Base-by-base conservation (phyloP, 2,329 filamentous ascomycete species). In the Chrysoporthe puriensis region DNA sequence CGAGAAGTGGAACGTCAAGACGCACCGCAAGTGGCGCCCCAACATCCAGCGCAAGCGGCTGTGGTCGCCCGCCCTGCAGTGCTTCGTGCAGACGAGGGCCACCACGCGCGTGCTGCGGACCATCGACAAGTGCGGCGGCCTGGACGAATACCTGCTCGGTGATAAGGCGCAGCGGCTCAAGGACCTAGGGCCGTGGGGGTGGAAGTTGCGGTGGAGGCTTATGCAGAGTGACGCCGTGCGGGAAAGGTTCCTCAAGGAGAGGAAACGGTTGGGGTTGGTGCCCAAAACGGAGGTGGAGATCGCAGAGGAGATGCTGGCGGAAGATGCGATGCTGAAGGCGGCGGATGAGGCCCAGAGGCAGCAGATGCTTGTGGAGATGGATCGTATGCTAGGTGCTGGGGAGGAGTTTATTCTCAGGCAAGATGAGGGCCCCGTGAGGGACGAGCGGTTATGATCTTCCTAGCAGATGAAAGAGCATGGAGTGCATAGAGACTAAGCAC, bases 121-220 rank as follows among this genome's bases (percentile, higher is more conserved):
- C 46, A 92, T 98, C 76, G 89, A 93, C 76, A 95, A 94, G 77
- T 88, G 91, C 70, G 95, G 95, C 69, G 94, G 96, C 8, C 84
- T 99, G 71, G 96, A 99, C 79, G 89, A 94, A 75, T 99, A 99
- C 81, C 83, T 99, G 58, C 84, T 97, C 54, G 94, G 93, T 72
- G 86, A 89, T 77, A 96, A 93, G 80, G 83, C 90, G 18, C 86
- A 84, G 52, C 87, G 96, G 71, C 85, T 98, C 76, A 92, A 90
- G 82, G 93, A 97, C 79, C 83, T 99, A 67, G 96, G 96, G 5
- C 89, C 95, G 63, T 91, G 91, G 72, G 96, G 96, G 7, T 99
- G 96, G 96, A 88, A 90, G 73, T 81, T 99, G 75, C 85, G 96
- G 71, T 97, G 94, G 92, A 87, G 92, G 70, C 83, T 99, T 70